Evolutionary conservation across 257 asterid genomes (phyloP).

Genomic region (Fraxinus americana): DNA sequence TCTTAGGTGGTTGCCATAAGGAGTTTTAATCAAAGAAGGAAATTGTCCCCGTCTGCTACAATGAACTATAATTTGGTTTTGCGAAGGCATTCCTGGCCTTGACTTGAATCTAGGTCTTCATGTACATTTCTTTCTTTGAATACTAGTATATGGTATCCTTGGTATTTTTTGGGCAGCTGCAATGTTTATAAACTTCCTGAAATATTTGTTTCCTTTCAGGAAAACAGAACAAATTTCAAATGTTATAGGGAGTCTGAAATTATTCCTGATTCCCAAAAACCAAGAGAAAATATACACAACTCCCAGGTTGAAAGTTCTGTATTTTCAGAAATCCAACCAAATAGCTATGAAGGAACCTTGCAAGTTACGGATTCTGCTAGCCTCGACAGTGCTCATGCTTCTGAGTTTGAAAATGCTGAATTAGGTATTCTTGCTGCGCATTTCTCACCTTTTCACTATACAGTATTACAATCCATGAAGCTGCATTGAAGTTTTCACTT

Average conservation of each 20-base stretch:
- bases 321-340: constrained; percentile 54
- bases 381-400: constrained; percentile 62
- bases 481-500: neutral
- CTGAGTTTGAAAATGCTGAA: constrained; percentile 87
- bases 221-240: constrained; percentile 61
- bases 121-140: constrained; percentile 2
- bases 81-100: neutral
- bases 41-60: neutral
- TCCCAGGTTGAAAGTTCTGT: constrained; percentile 57
- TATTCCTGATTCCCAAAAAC: constrained; percentile 46
- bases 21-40: too few species aligned
- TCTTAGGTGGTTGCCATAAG: too few species aligned
- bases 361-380: constrained; percentile 71
- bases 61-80: constrained; percentile 24
- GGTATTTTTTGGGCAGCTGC: neutral
- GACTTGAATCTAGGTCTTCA: neutral
- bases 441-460: constrained; percentile 11
- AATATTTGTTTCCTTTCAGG: constrained; percentile 52
- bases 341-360: constrained; percentile 65
- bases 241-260: constrained; percentile 56
- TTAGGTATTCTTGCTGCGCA: constrained; percentile 60
- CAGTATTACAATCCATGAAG: constrained; percentile 8
- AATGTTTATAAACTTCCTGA: constrained; percentile 15
- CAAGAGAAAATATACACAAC: constrained; percentile 45
- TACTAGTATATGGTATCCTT: constrained; percentile 15